phyloP scores from a whole-genome alignment of 1,139 yeast species.

The Arxiozyma telluris region DNA sequence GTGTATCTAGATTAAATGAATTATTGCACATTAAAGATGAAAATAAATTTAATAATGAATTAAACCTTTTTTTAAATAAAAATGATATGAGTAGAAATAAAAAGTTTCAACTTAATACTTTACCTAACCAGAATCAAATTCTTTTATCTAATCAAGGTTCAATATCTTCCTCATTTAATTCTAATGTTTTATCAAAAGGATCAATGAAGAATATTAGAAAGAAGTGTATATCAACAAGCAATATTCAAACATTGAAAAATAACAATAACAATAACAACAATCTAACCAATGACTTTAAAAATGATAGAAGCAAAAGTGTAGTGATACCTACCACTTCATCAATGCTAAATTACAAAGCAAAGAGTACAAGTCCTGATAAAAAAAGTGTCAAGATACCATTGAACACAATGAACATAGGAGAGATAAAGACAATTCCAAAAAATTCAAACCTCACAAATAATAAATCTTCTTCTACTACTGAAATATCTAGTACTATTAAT shows the following conservation, averaged over 20 bases:
- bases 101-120: conserved; percentile 11
- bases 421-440: background rate
- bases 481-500: background rate
- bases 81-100: conserved; percentile 22
- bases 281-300: background rate
- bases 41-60: conserved; percentile 13
- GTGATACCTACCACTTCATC: background rate
- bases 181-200: background rate
- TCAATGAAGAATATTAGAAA: background rate
- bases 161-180: conserved; percentile 1
- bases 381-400: background rate
- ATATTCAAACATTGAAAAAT: background rate
- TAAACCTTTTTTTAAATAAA: conserved; percentile 16
- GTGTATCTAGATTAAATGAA: conserved; percentile 38
- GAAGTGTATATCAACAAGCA: conserved; percentile 5
- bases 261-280: background rate
- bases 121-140: conserved; percentile 2
- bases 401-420: background rate
- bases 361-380: conserved; percentile 3
- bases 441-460: background rate
- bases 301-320: conserved; percentile 1
- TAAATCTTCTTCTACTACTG: background rate
- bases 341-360: background rate
- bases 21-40: conserved; percentile 21
- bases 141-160: conserved; percentile 7